Evolutionary conservation across 1,284 basidiomycete genomes (phyloP).

Genomic region (Rhodotorula sp.): DNA sequence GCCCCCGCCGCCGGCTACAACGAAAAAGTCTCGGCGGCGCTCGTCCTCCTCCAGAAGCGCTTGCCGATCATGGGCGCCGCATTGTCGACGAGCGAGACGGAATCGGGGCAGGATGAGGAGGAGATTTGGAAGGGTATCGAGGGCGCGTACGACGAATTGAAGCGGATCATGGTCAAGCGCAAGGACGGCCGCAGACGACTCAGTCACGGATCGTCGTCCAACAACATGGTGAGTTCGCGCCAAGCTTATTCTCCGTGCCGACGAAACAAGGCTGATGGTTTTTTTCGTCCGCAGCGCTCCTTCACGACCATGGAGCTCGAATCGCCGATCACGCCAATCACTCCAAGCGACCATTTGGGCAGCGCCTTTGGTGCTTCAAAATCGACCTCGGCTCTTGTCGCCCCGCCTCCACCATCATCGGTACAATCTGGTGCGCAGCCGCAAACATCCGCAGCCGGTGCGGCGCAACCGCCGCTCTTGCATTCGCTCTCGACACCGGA

Average conservation of each 20-base stretch:
- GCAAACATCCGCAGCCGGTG: no score
- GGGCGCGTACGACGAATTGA: slow-evolving; percentile 37
- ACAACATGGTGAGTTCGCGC: slow-evolving; percentile 7
- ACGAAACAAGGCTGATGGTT: neutral
- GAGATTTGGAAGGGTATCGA: slow-evolving; percentile 43
- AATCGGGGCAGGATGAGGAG: slow-evolving; percentile 39
- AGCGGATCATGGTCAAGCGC: slow-evolving; percentile 32
- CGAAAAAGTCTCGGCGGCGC: slow-evolving; percentile 26
- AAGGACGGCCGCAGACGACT: slow-evolving; percentile 10
- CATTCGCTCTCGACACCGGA: slow-evolving; percentile 36
- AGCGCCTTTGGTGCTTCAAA: slow-evolving; percentile 1
- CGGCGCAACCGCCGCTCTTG: slow-evolving; percentile 22
- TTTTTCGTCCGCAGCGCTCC: neutral
- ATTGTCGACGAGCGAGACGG: slow-evolving; percentile 27
- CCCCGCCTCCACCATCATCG: neutral
- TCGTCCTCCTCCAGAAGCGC: slow-evolving; percentile 34
- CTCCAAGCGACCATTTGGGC: slow-evolving; percentile 3
- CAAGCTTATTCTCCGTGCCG: neutral
- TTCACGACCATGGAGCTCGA: slow-evolving; percentile 39
- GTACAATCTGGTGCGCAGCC: neutral
- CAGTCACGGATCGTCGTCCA: neutral
- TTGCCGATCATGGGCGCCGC: slow-evolving; percentile 40
- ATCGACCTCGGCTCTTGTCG: neutral
- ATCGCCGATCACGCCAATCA: slow-evolving; percentile 25
- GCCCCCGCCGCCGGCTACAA: slow-evolving; percentile 14